Conservation (phyloP, 1,284 basidiomycete species). For the Vanrija sp. region DNA sequence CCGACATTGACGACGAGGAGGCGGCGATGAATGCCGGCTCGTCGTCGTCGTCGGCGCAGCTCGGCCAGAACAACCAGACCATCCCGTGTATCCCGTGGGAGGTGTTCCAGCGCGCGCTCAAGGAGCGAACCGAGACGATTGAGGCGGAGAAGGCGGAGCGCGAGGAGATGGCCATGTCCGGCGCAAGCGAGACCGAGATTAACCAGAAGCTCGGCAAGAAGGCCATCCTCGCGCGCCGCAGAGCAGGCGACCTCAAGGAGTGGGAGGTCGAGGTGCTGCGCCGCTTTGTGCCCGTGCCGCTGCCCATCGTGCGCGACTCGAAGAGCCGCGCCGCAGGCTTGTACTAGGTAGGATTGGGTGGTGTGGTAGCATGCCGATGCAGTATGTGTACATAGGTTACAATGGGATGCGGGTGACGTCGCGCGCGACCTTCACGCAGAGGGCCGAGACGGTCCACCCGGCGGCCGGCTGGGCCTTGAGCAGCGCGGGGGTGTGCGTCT, state of each 20-base stretch:
- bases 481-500: constrained; percentile 10
- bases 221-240: constrained; percentile 57
- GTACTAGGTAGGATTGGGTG: background rate
- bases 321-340: constrained; percentile 6
- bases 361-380: background rate
- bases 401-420: constrained; percentile 19
- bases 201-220: constrained; percentile 18
- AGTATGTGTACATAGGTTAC: background rate
- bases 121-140: constrained; percentile 32
- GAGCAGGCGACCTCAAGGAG: constrained; percentile 30
- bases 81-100: constrained; percentile 69
- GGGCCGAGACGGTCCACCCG: constrained; percentile 29
- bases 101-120: constrained; percentile 64
- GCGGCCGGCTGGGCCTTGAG: constrained; percentile 25
- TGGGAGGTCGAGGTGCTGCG: constrained; percentile 47
- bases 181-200: constrained; percentile 35
- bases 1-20: background rate
- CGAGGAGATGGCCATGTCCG: constrained; percentile 48
- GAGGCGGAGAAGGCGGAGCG: constrained; percentile 52
- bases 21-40: background rate
- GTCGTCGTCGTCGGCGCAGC: background rate
- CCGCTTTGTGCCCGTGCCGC: constrained; percentile 36
- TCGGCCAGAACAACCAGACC: constrained; percentile 4
- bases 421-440: constrained; percentile 39
- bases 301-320: constrained; percentile 23